Percentiles rank a stretch among this genome's conserved stretches.
Evolutionary conservation across 2,329 filamentous ascomycete species (phyloP).

Genomic region (Pyrenophora teres): DNA sequence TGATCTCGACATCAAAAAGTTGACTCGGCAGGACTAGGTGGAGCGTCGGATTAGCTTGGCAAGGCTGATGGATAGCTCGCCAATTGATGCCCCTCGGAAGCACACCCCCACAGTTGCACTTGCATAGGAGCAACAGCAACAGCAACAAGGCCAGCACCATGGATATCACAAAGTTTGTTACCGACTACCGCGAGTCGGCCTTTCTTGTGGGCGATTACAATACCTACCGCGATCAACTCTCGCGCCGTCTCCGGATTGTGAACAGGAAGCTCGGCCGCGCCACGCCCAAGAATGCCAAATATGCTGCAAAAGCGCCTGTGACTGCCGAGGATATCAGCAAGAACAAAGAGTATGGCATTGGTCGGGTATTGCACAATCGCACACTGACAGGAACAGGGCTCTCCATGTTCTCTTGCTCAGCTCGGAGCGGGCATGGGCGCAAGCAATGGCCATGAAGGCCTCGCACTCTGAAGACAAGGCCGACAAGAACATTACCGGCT

Average conservation of each 20-base stretch:
- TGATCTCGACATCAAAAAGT: conserved; percentile 27
- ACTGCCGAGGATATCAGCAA: conserved; percentile 75
- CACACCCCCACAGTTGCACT: conserved; percentile 13
- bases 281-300: conserved; percentile 87
- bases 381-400: conserved; percentile 23
- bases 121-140: background rate
- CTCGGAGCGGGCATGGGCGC: conserved; percentile 90
- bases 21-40: conserved; percentile 28
- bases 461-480: conserved; percentile 75
- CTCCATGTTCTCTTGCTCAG: conserved; percentile 73
- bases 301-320: conserved; percentile 69
- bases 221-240: conserved; percentile 79
- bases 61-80: conserved; percentile 15
- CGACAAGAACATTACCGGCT: conserved; percentile 74
- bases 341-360: conserved; percentile 70
- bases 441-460: conserved; percentile 93
- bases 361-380: background rate
- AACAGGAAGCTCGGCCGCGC: conserved; percentile 84
- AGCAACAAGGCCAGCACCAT: conserved; percentile 54
- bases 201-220: conserved; percentile 88
- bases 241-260: conserved; percentile 78
- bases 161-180: conserved; percentile 88
- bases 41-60: conserved; percentile 20
- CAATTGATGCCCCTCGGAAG: conserved; percentile 23
- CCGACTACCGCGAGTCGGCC: conserved; percentile 78